Percentiles rank a stretch among this genome's conserved stretches.
These are phyloP conservation scores for Agroathelia rolfsii DNA, from an alignment of 1,284 basidiomycete species.

Conservation along the genomic window DNA sequence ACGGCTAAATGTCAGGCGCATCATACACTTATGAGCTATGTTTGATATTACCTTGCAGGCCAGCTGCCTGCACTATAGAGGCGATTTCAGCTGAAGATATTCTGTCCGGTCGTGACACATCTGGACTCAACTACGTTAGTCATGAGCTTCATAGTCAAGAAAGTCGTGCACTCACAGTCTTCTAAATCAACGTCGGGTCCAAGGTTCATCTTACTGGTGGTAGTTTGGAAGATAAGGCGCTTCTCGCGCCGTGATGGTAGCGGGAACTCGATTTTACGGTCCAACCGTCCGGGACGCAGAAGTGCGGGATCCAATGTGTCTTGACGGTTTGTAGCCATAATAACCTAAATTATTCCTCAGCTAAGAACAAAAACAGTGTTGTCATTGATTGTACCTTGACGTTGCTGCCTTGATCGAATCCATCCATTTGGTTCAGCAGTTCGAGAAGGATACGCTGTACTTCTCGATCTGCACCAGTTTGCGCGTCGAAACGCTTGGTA, in stretches of 20 bases:
- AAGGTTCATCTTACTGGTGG: conserved; percentile 96
- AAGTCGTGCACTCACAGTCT: conserved; percentile 62
- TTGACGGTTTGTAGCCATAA: conserved; percentile 97
- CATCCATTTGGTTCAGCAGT: conserved; percentile 98
- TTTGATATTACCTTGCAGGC: conserved; percentile 83
- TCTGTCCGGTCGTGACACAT: conserved; percentile 93
- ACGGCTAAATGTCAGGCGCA: too few relatives aligned
- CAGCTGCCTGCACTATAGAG: conserved; percentile 94
- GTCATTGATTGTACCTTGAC: too few relatives aligned
- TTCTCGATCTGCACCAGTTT: conserved; percentile 98
- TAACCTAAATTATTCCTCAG: conserved; percentile 82
- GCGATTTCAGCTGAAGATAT: conserved; percentile 94
- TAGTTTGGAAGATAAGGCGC: conserved; percentile 97
- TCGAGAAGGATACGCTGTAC: conserved; percentile 99
- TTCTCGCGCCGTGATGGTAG: conserved; percentile 91
- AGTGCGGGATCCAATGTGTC: conserved; percentile 96
- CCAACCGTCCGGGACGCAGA: conserved; percentile 93
- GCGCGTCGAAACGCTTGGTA: conserved; percentile 99
- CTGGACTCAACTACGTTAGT: too few relatives aligned
- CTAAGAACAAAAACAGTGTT: too few relatives aligned
- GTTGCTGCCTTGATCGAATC: conserved; percentile 98
- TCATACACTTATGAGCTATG: too few relatives aligned
- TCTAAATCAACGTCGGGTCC: conserved; percentile 97
- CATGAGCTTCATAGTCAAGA: conserved; percentile 1
- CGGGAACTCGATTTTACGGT: conserved; percentile 99